Base-by-base conservation (phyloP, 2,329 filamentous ascomycete species). In the Paecilomyces formosus region DNA sequence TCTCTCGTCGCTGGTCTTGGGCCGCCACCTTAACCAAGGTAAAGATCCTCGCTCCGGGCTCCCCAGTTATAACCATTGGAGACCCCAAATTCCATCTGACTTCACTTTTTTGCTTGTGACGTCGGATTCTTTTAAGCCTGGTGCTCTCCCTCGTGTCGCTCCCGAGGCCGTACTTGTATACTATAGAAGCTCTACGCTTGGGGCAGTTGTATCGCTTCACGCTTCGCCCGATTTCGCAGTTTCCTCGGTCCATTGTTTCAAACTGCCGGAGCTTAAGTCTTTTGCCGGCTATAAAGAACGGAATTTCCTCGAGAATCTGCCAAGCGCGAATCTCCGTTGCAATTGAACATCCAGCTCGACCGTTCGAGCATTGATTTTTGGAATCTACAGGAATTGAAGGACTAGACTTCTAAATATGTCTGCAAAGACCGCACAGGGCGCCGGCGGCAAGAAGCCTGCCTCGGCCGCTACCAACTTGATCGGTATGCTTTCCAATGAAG, bases 401-500 rank as follows among this genome's bases (percentile, higher is more conserved):
- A 18, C n/a, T 57, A 50, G 8, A 15, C 2, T 22, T 49, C n/a
- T 52, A 60, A 76, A 31, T 61, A 87, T 88, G 85, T 83, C 84
- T 60, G 82, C 84, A 60, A 86, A 85, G 70, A 81, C 74, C 63
- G 79, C 75, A 61, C 78, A 81, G 68, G 81, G 81, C 56, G 77
- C 80, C 62, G 79, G 80, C 68, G 81, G 83, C 78, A 93, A 89
- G 80, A 85, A 88, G 80, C 88, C 90, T 68, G 85, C 92, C 60
- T 92, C 92, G 58, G 89, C 87, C 63, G 92, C 92, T 52, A 92
- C 90, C 54, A 97, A 97, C 76, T 79, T 97, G 69, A 92, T 97
- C 69, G 91, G 91, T 94, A 81, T 68, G 83, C 70, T 65, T 39
- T 53, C 57, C 53, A 56, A 55, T 58, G n/a, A 56, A 45, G 24